Evolutionary conservation across 1,284 basidiomycete species (phyloP), one percentile per base, ranked within the genome.

Genomic region (Vanrija sp.): DNA sequence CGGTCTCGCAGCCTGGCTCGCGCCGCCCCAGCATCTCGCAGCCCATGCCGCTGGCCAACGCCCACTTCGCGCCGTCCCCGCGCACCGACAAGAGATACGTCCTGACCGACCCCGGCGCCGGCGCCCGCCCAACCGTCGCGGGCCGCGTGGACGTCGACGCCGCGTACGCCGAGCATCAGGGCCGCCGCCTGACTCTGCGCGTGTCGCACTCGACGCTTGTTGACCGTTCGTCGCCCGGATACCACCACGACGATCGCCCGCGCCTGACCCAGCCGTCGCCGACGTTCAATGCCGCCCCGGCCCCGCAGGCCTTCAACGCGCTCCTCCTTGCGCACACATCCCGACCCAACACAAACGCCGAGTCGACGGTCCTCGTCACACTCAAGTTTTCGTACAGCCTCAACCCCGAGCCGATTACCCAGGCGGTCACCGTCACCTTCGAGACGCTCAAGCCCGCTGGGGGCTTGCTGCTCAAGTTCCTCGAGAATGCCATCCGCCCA

Each of bases 381-480:
- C 57, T 69, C 1, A 62, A 65, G 43, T 69, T 68, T 47, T 60
- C 60, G 6, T 69, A 61, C 55, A 63, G 57, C 16, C 60, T 66
- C 26, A 58, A 62, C 26, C 53, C 61, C 1, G 56, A 53, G 18
- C 64, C 64, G n/a, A 60, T 60, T 43, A 68, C 65, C 18, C 58
- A 59, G 40, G 47, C 51, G 3, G 58, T 69, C n/a, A 66, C 58
- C 1, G 43, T 69, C 10, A 63, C 66, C 5, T 45, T 65, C 8
- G 62, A 67, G 19, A 52, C 62, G 19, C 52, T 69, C 5, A 58
- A 52, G 19, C 53, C 57, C 10, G 59, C 56, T 1, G 68, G 66
- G 2, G 55, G 58, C 9, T 51, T 50, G 1, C 50, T 67, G 6
- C 21, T 62, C 6, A 58, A 49, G 9, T 66, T 65, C 48, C 45